phyloP scores from a whole-genome alignment of 805 yeast genomes.

The Wickerhamiella vanderwaltii region DNA sequence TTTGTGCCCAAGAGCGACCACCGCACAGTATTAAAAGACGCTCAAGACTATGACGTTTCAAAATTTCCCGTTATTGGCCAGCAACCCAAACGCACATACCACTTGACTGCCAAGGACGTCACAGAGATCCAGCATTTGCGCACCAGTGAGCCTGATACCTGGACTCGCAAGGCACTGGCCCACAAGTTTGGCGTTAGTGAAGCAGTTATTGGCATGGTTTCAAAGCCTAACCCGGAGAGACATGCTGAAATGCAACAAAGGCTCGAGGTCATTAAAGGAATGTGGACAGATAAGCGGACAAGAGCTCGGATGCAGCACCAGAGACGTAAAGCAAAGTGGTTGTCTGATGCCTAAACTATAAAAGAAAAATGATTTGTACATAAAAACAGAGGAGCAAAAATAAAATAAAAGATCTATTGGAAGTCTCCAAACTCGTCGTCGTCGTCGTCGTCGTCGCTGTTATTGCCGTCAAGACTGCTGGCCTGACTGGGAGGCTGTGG shows the following conservation, averaged over 20 bases:
- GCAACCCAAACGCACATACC: conserved; percentile 35
- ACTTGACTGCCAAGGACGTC: conserved; percentile 46
- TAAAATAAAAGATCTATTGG: conserved; percentile 9
- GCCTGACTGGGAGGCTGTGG: too few species aligned
- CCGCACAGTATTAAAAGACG: conserved; percentile 33
- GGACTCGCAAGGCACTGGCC: conserved; percentile 55
- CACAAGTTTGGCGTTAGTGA: conserved; percentile 43
- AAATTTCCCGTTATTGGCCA: conserved; percentile 30
- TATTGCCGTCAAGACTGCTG: too few species aligned
- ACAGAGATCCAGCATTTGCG: conserved; percentile 47
- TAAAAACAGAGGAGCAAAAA: neutral
- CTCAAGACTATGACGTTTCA: conserved; percentile 17
- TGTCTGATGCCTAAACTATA: conserved; percentile 37
- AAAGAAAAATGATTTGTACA: conserved; percentile 1
- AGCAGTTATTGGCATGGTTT: conserved; percentile 42
- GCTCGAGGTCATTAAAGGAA: conserved; percentile 33
- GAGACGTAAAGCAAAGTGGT: conserved; percentile 53
- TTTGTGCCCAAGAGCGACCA: conserved; percentile 55
- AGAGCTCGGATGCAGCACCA: conserved; percentile 44
- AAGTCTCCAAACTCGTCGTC: conserved; percentile 29
- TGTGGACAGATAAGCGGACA: conserved; percentile 39
- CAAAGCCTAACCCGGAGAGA: conserved; percentile 31
- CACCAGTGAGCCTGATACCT: conserved; percentile 41
- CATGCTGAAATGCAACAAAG: conserved; percentile 36
- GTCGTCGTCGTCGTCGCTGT: conserved; percentile 20